Evolutionary conservation across 2,329 filamentous ascomycete species (phyloP).

Genomic region (Huntiella omanensis): DNA sequence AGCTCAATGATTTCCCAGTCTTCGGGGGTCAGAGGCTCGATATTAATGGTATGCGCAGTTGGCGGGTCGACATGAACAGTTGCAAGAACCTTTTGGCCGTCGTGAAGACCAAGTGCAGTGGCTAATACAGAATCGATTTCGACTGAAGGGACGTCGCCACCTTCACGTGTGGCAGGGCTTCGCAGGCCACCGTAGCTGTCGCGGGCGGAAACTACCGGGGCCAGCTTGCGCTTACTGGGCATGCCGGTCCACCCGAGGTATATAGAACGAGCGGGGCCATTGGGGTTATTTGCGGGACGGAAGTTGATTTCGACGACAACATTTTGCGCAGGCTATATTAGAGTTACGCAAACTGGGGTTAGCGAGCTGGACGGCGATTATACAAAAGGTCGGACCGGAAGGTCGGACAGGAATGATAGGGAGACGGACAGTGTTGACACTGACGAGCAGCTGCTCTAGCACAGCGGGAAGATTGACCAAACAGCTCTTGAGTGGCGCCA

Average conservation of each 20-base stretch:
- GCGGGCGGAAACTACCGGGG: slow-evolving; percentile 50
- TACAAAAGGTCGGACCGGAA: not conserved
- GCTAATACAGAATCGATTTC: slow-evolving; percentile 81
- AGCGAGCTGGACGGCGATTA: not conserved
- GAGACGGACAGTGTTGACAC: slow-evolving; percentile 63
- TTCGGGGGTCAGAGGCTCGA: slow-evolving; percentile 83
- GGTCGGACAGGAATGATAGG: not conserved
- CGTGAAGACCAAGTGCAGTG: slow-evolving; percentile 52
- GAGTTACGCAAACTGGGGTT: slow-evolving; percentile 5
- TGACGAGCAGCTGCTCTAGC: slow-evolving; percentile 67
- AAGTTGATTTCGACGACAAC: slow-evolving; percentile 83
- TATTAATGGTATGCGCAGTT: slow-evolving; percentile 82
- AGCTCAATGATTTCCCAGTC: slow-evolving; percentile 99
- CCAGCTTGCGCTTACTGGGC: slow-evolving; percentile 72
- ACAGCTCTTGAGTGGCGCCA: slow-evolving; percentile 83
- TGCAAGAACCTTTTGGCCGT: slow-evolving; percentile 59
- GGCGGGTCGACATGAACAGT: slow-evolving; percentile 77
- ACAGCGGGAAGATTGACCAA: slow-evolving; percentile 79
- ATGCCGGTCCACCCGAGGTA: slow-evolving; percentile 96
- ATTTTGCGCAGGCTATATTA: slow-evolving; percentile 66
- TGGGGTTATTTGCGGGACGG: slow-evolving; percentile 26
- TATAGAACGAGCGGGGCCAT: slow-evolving; percentile 42
- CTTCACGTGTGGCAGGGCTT: slow-evolving; percentile 30
- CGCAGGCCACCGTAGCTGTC: slow-evolving; percentile 49
- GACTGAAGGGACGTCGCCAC: slow-evolving; percentile 59